These are phyloP conservation scores for Scenedesmus sp. DNA, from an alignment of 163 green algal species.

Conservation along the genomic window DNA sequence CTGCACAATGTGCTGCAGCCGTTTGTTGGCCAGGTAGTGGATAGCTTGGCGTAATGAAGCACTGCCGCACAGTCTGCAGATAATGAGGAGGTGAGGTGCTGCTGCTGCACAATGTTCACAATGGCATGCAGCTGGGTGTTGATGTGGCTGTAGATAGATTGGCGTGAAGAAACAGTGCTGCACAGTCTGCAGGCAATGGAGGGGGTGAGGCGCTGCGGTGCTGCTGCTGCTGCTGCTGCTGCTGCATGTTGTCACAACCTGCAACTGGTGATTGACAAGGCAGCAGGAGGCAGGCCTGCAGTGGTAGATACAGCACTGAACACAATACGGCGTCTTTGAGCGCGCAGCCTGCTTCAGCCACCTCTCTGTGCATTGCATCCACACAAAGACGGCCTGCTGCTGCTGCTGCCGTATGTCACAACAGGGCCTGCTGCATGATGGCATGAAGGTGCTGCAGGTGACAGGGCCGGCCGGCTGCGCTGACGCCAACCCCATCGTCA, in stretches of 20 bases:
- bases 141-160: neutral
- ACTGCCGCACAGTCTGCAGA: neutral
- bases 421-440: conserved; percentile 37
- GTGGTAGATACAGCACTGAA: too few relatives aligned
- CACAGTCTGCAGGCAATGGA: neutral
- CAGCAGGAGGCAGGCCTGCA: too few relatives aligned
- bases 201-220: too few relatives aligned
- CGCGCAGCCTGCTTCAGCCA: neutral
- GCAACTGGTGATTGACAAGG: too few relatives aligned
- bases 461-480: conserved; percentile 8
- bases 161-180: neutral
- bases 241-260: too few relatives aligned
- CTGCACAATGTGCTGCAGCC: neutral
- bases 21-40: neutral
- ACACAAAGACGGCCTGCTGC: neutral
- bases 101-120: neutral
- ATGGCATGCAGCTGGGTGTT: neutral
- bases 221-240: neutral
- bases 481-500: conserved; percentile 27
- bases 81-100: neutral
- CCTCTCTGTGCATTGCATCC: neutral
- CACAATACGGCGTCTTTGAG: too few relatives aligned
- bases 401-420: conserved; percentile 5
- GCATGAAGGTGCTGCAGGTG: conserved; percentile 54
- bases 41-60: neutral